Percentiles rank a stretch among this genome's conserved stretches.
phyloP scores from a whole-genome alignment of 1,284 basidiomycete species.

The Anthracocystis setariae region DNA sequence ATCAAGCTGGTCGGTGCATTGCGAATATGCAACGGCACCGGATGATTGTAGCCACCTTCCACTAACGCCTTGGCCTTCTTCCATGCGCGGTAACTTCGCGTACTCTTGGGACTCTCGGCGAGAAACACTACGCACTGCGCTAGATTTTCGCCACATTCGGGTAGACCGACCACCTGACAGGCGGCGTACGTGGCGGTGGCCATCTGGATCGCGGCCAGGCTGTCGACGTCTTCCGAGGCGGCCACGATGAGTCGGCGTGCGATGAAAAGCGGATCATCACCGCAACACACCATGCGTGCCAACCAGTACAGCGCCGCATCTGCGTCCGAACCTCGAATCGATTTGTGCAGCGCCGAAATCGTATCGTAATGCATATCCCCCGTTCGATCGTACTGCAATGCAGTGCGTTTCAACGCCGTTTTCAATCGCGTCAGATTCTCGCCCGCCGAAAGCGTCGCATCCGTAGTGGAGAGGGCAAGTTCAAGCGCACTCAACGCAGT shows the following conservation, averaged over 20 bases:
- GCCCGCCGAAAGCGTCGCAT: constrained; percentile 13
- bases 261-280: constrained; percentile 87
- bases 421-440: constrained; percentile 46
- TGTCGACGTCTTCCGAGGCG: constrained; percentile 84
- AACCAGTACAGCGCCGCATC: constrained; percentile 87
- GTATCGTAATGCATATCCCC: constrained; percentile 76
- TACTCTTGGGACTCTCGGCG: constrained; percentile 83
- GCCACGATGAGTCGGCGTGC: constrained; percentile 83
- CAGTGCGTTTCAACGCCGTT: constrained; percentile 49
- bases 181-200: constrained; percentile 57
- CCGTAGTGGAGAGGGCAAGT: constrained; percentile 53
- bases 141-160: constrained; percentile 71
- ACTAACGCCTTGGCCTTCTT: constrained; percentile 59
- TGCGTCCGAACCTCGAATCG: constrained; percentile 80
- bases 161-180: constrained; percentile 79
- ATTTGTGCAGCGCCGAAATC: constrained; percentile 87
- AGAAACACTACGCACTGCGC: constrained; percentile 85
- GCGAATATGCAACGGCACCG: constrained; percentile 81
- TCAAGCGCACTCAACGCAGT: constrained; percentile 59
- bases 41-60: constrained; percentile 66
- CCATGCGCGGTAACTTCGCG: constrained; percentile 70
- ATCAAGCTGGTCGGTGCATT: constrained; percentile 87
- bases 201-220: constrained; percentile 73
- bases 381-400: constrained; percentile 62
- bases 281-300: constrained; percentile 70